Base-by-base conservation (phyloP, 768 basidiomycete genomes). In the Trichaptum fuscoviolaceum region DNA sequence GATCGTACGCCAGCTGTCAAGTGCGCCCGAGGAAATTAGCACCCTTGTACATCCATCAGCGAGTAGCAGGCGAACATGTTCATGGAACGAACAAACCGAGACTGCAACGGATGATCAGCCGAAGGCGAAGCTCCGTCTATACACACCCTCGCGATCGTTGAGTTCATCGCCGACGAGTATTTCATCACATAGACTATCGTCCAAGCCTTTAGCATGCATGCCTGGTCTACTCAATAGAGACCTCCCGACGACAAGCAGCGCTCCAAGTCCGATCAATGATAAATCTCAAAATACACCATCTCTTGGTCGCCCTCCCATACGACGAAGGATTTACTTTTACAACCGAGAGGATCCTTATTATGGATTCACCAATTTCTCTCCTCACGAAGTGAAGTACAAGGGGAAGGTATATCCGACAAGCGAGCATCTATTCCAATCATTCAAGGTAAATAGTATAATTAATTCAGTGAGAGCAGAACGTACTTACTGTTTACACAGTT, bases 361-460 rank as follows among this genome's bases (percentile, higher is more conserved):
- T 68, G 88, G 86, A 8, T 90, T 90, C 71, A 89, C 89, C 57
- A 90, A 90, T 73, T 90, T 90, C 74, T 90, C 90, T 10, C 74
- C 84, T 0, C 89, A 91, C 73, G 79, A 84, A 59, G 84, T 92
- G 9, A 70, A 78, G 12, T 87, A 89, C 72, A 81, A 85, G 36
- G 85, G 85, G 57, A 87, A 85, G 72, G 79, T 76, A 65, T 92
- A 91, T 72, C 88, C 89, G 1, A 92, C 90, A 0, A 88, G 88
- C 72, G 90, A 91, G 72, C 90, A 91, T 74, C 81, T 91, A 12
- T 91, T 90, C 71, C 90, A 91, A 70, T 87, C 90, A 1, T 83
- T 90, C 77, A 91, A 90, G 73, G 88, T 87, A 64, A 10, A 74
- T 69, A 35, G 65, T 65, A 10, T 26, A 2, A 63, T 61, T 42